Evolutionary conservation across 2,329 filamentous ascomycete genomes (phyloP), one percentile per base, ranked within the genome.

Genomic region (Penicillium paneum): DNA sequence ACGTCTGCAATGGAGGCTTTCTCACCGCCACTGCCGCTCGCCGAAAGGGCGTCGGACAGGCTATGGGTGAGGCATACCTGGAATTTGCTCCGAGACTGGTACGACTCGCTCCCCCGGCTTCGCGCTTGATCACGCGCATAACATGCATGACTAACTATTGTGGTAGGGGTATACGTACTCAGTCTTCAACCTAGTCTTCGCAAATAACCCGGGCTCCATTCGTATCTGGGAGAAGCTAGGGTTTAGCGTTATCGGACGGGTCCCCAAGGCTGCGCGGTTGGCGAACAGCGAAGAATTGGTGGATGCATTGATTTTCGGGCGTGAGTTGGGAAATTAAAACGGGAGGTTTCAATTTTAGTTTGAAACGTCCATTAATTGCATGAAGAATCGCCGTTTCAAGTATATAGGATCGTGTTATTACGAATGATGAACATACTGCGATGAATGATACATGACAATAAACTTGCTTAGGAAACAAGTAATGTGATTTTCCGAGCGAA

Each of bases 141-240:
- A n/a, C 8, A 24, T 1, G 19, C 8, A n/a, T 52, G 10, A 36
- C 49, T 55, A 54, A 54, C 40, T 31, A 19, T 41, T 8, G 40
- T 8, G 35, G 1, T 46, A 74, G 72, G 72, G 72, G 39, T 74
- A 74, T 60, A 73, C 66, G 61, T 74, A 74, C 59, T 74, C 71
- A 12, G 72, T 74, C 12, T 74, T 74, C 58, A 74, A 74, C 53
- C 62, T 74, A 17, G 72, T 74, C 5, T 74, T 74, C 47, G 72
- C 67, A 17, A 74, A 74, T 35, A 74, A 74, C 49, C 63, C 68
- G 8, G 72, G 71, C 10, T 74, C 71, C 0, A 65, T 73, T 52
- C 67, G 64, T 19, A 74, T 74, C 54, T 74, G 72, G 72, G 70
- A 74, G 49, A 66, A 62, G 19, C 63, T 74, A 3, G 72, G 72